phyloP scores from a whole-genome alignment of 257 asterid species.

The Eucommia ulmoides region DNA sequence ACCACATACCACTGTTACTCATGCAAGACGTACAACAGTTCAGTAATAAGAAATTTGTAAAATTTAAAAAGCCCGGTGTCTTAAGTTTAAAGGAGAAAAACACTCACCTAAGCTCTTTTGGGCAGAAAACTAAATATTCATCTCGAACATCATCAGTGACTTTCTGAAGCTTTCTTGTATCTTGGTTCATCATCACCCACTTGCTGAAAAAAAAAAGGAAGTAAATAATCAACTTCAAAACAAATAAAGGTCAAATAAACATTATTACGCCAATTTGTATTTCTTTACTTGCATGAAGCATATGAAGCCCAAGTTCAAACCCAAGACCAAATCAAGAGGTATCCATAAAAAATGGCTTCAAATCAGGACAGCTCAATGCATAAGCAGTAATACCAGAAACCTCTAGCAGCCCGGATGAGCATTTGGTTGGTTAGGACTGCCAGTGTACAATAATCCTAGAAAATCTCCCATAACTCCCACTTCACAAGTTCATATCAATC shows the following conservation, averaged over 20 bases:
- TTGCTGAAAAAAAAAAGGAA: slow-evolving; percentile 57
- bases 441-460: too few relatives aligned
- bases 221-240: too few relatives aligned
- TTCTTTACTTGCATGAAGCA: too few relatives aligned
- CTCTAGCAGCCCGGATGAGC: not conserved
- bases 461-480: too few relatives aligned
- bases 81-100: too few relatives aligned
- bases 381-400: not conserved
- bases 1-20: not conserved
- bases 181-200: slow-evolving; percentile 98
- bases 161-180: slow-evolving; percentile 87
- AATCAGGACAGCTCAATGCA: not conserved
- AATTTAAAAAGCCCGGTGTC: too few relatives aligned
- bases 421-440: too few relatives aligned
- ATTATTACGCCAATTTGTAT: too few relatives aligned
- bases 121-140: slow-evolving; percentile 55
- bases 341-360: not conserved
- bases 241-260: too few relatives aligned
- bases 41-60: too few relatives aligned
- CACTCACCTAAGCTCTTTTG: slow-evolving; percentile 66
- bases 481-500: too few relatives aligned
- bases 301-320: not conserved
- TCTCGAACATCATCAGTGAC: slow-evolving; percentile 90
- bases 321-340: not conserved
- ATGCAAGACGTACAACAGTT: not conserved